These are phyloP conservation scores for Pyronema domesticum DNA, from an alignment of 495 filamentous ascomycete species.

Conservation along the genomic window DNA sequence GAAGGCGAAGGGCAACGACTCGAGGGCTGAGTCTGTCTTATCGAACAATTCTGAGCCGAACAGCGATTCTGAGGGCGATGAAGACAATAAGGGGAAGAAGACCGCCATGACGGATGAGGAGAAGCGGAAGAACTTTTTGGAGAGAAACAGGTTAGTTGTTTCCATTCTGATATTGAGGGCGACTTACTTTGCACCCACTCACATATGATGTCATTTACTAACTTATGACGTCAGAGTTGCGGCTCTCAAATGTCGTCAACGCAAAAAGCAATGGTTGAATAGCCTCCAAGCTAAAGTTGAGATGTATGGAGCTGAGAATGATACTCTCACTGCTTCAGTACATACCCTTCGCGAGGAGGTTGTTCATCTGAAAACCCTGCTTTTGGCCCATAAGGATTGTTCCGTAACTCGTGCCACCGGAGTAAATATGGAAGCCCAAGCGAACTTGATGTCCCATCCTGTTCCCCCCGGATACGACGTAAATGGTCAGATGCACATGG, in stretches of 20 bases:
- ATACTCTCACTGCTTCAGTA: slow-evolving; percentile 66
- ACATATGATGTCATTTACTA: slow-evolving; percentile 25
- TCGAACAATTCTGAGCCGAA: slow-evolving; percentile 30
- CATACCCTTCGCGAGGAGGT: slow-evolving; percentile 77
- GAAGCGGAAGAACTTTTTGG: slow-evolving; percentile 94
- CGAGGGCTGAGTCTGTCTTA: slow-evolving; percentile 27
- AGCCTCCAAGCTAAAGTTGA: slow-evolving; percentile 94
- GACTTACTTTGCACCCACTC: not conserved
- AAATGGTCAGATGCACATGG: slow-evolving; percentile 1
- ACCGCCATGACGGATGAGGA: slow-evolving; percentile 83
- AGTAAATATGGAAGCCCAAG: slow-evolving; percentile 26
- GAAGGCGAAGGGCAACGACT: slow-evolving; percentile 46
- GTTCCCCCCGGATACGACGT: not conserved
- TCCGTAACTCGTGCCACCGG: slow-evolving; percentile 81
- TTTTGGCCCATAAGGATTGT: slow-evolving; percentile 93
- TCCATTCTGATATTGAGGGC: not conserved
- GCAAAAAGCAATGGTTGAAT: slow-evolving; percentile 97
- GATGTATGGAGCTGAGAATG: slow-evolving; percentile 76
- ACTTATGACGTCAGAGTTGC: slow-evolving; percentile 41
- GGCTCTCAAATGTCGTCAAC: slow-evolving; percentile 88
- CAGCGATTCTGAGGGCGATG: slow-evolving; percentile 34
- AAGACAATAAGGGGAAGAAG: slow-evolving; percentile 49
- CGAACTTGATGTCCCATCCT: slow-evolving; percentile 1
- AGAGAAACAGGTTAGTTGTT: slow-evolving; percentile 70
- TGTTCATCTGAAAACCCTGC: slow-evolving; percentile 80